Evolutionary conservation across 2,329 filamentous ascomycete genomes (phyloP), one percentile per base, ranked within the genome.

Genomic region (Pseudogymnoascus sp.): DNA sequence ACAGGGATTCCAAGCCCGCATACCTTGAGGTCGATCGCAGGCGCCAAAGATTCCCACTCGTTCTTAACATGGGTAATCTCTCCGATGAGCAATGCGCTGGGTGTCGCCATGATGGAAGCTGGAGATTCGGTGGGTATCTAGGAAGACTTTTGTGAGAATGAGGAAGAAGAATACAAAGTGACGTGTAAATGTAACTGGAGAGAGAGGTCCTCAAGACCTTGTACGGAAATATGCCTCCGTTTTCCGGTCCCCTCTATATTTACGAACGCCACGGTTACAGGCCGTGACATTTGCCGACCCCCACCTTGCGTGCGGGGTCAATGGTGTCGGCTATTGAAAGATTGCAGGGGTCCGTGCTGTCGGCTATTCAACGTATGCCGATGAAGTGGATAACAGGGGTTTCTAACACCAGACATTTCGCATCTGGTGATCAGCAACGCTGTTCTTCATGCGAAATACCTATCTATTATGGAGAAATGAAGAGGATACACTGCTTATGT

Each of bases 1-100:
- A 8, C 12, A 47, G 42, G 21, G 26, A 47, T 47, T 47, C 3
- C 21, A 47, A 47, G 42, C 21, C 42, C 11, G 11, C 62, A 40
- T 60, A 63, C 62, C 42, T 61, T 26, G n/a, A 63, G 62, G 10
- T 29, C 37, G 34, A 61, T 61, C 11, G 18, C 39, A 31, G 51
- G 62, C n/a, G 62, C 36, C n/a, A 60, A 61, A 31, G 51, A 65
- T 16, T 69, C 64, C 70, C 70, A 72, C 66, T 72, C 69, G 39
- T 68, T 68, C 40, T 68, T 47, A 7, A 64, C 63, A 47, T 72
- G 69, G 8, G 65, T 60, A n/a, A 72, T 60, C 14, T 62, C 66
- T 5, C 69, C 69, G 64, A 72, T 71, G 14, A 71, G 65, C 10
- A 72, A 63, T 11, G 69, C 62, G 42, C 42, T 47, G 21, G 11